Percentiles rank a stretch among this genome's conserved stretches.
phyloP scores from a whole-genome alignment of 208 protist genomes.

The Leishmania aethiopica region DNA sequence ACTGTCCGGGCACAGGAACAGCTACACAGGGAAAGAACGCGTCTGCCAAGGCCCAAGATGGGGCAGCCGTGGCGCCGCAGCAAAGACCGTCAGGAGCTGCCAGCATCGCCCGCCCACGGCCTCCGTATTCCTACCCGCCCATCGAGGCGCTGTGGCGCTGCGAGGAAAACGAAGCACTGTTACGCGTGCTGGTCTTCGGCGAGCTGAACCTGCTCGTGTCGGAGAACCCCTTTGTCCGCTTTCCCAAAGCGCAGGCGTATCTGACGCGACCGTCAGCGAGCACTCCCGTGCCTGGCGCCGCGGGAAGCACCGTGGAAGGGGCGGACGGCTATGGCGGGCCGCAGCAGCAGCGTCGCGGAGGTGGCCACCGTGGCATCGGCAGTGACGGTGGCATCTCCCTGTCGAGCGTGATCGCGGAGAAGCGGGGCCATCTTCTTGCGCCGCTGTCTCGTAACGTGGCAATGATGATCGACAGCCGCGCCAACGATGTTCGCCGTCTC shows the following conservation, averaged over 20 bases:
- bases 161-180: slow-evolving; percentile 76
- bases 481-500: slow-evolving; percentile 69
- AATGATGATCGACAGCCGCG: slow-evolving; percentile 58
- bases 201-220: slow-evolving; percentile 88
- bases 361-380: slow-evolving; percentile 13
- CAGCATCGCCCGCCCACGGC: slow-evolving; percentile 24
- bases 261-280: slow-evolving; percentile 64
- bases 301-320: slow-evolving; percentile 13
- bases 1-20: not conserved
- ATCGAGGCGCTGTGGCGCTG: slow-evolving; percentile 78
- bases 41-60: not conserved
- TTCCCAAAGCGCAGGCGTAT: slow-evolving; percentile 67
- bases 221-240: slow-evolving; percentile 83
- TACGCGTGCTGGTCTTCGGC: slow-evolving; percentile 84
- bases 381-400: slow-evolving; percentile 50
- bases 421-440: slow-evolving; percentile 67
- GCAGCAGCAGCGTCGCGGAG: slow-evolving; percentile 21
- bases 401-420: slow-evolving; percentile 68
- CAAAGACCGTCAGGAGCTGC: not conserved
- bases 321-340: not conserved
- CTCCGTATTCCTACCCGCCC: slow-evolving; percentile 60
- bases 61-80: not conserved
- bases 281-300: slow-evolving; percentile 4
- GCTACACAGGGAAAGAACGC: not conserved
- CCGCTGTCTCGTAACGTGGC: slow-evolving; percentile 58